Conservation (phyloP, 129 eudicot genomes). For the Deinandra increscens region DNA sequence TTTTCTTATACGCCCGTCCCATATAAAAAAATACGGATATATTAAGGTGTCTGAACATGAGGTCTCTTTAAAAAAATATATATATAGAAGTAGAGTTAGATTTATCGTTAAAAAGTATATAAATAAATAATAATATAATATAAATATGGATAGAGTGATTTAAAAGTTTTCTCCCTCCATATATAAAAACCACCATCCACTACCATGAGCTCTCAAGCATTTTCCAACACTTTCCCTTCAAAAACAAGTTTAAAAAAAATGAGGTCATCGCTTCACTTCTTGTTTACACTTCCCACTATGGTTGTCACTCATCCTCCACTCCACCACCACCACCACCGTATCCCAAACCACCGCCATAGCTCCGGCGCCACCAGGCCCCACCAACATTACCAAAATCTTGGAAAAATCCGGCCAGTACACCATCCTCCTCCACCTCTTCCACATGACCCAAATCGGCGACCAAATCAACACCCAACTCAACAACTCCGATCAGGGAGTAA, state of each 20-base stretch:
- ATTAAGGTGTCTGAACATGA: too few relatives aligned
- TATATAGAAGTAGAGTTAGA: too few relatives aligned
- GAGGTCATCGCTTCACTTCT: constrained; percentile 18
- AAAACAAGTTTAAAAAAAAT: constrained; percentile 3
- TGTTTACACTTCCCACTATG: constrained; percentile 17
- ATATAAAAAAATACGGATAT: too few relatives aligned
- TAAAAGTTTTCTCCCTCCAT: constrained; percentile 21
- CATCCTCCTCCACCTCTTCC: constrained; percentile 50
- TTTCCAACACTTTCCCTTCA: neutral
- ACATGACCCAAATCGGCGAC: constrained; percentile 44
- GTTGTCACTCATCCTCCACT: constrained; percentile 31
- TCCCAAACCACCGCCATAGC: constrained; percentile 48
- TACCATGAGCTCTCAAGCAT: neutral
- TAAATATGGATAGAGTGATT: constrained; percentile 10
- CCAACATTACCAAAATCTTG: constrained; percentile 65
- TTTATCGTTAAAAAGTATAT: too few relatives aligned
- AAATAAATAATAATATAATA: neutral
- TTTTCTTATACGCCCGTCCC: too few relatives aligned
- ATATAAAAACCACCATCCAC: constrained; percentile 20
- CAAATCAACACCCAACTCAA: constrained; percentile 78
- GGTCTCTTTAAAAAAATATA: too few relatives aligned
- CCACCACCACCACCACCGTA: constrained; percentile 28
- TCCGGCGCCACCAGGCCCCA: constrained; percentile 65
- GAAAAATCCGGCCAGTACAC: constrained; percentile 71
- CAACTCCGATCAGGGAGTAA: constrained; percentile 66